Conservation (phyloP, 202 grass and related monocot species). For the Panicum virgatum region DNA sequence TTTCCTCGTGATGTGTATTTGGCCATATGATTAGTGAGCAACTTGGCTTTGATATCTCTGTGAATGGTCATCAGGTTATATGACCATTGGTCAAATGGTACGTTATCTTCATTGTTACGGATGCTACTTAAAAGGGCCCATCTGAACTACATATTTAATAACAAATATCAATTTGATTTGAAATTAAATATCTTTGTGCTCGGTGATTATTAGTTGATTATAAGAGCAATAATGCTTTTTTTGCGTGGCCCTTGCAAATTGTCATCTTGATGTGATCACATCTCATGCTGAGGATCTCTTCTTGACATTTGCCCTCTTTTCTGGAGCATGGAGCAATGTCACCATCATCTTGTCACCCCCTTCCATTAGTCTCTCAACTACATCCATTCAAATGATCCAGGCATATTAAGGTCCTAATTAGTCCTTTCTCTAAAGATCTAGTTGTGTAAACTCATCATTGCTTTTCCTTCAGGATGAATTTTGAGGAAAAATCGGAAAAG, state of each 20-base stretch:
- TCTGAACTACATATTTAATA: not conserved
- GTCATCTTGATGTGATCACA: not conserved
- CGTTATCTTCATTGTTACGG: not conserved
- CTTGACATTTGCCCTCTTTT: conserved; percentile 9
- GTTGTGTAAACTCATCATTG: not conserved
- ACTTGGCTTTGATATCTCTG: not conserved
- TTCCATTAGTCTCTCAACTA: not conserved
- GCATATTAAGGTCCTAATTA: not conserved
- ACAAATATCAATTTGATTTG: not conserved
- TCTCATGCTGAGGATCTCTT: not conserved
- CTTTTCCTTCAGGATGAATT: not conserved
- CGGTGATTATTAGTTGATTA: not conserved
- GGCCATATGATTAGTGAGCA: not conserved
- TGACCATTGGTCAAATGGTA: not conserved
- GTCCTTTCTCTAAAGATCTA: not conserved
- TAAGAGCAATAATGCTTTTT: not conserved
- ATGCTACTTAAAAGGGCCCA: not conserved
- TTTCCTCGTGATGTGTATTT: conserved; percentile 3
- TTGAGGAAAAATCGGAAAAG: not conserved
- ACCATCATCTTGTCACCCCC: not conserved
- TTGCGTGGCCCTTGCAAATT: not conserved
- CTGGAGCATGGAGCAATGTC: conserved; percentile 8
- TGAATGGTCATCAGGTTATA: not conserved
- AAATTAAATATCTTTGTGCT: not conserved
- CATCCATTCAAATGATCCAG: not conserved